Evolutionary conservation across 2,329 filamentous ascomycete species (phyloP).

Genomic region (Fusarium transvaalense): DNA sequence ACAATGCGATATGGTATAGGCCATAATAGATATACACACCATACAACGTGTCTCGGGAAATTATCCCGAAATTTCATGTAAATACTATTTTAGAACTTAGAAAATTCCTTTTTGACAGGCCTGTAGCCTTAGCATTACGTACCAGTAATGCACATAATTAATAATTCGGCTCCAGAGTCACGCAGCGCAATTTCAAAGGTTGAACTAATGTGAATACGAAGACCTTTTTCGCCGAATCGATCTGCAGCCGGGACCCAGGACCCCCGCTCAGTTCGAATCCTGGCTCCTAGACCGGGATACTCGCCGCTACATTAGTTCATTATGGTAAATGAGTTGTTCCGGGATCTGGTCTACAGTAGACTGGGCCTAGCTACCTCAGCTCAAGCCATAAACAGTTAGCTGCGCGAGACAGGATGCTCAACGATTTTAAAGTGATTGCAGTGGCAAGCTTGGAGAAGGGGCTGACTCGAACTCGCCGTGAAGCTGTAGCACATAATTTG

Average conservation of each 20-base stretch:
- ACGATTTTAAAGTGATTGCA: not conserved
- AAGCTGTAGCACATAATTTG: not conserved
- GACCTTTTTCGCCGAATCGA: constrained; percentile 5
- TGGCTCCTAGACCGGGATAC: not conserved
- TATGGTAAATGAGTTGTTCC: not conserved
- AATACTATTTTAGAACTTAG: not conserved
- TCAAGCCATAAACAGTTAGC: constrained; percentile 1
- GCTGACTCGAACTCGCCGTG: not conserved
- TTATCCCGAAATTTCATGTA: constrained; percentile 1
- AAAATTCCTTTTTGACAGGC: not conserved
- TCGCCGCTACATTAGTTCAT: not conserved
- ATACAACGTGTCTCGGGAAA: not conserved
- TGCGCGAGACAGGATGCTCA: not conserved
- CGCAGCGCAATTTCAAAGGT: not conserved
- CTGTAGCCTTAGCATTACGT: not conserved
- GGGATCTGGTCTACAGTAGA: not conserved
- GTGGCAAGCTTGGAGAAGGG: not conserved
- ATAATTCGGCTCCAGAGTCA: not conserved
- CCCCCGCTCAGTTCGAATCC: not conserved
- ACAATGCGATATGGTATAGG: not conserved
- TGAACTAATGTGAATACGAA: not conserved
- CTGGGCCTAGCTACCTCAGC: not conserved
- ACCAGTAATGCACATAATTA: constrained; percentile 3
- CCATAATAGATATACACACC: not conserved
- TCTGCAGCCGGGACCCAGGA: not conserved